phyloP scores from a whole-genome alignment of 2,329 filamentous ascomycete genomes.

The Colletotrichum coccodes region DNA sequence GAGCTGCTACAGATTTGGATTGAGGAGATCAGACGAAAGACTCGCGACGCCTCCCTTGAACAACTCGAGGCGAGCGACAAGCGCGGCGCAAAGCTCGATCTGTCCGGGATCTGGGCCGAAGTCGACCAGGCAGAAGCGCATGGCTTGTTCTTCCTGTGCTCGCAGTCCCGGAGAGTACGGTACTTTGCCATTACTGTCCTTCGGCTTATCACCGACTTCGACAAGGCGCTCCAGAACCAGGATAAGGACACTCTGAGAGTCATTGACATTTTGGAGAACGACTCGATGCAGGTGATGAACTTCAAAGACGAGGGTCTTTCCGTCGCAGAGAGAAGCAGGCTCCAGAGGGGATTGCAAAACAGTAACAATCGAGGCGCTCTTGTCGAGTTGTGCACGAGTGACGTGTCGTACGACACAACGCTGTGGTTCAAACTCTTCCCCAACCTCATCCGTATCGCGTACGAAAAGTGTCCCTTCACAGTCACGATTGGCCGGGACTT shows the following conservation, averaged over 20 bases:
- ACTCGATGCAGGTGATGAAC: constrained; percentile 88
- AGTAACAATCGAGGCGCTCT: constrained; percentile 86
- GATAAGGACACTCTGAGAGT: constrained; percentile 77
- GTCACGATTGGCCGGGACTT: constrained; percentile 91
- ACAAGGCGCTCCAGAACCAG: constrained; percentile 77
- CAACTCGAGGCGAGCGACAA: constrained; percentile 75
- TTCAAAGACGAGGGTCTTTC: constrained; percentile 92
- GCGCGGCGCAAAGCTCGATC: constrained; percentile 80
- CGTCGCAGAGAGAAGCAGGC: constrained; percentile 88
- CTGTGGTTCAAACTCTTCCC: constrained; percentile 99
- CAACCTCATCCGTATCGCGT: constrained; percentile 90
- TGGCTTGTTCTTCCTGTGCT: constrained; percentile 96
- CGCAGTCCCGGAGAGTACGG: constrained; percentile 89
- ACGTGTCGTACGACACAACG: constrained; percentile 92
- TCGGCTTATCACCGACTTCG: constrained; percentile 92
- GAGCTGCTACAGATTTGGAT: constrained; percentile 97
- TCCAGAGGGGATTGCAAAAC: constrained; percentile 90
- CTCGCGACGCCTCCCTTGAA: constrained; percentile 76
- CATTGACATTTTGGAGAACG: constrained; percentile 91
- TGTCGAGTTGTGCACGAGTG: constrained; percentile 94
- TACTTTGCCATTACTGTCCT: constrained; percentile 93
- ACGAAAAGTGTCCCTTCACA: constrained; percentile 90
- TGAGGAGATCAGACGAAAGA: constrained; percentile 91
- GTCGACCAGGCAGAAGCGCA: constrained; percentile 98
- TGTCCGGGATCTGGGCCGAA: constrained; percentile 89